These are phyloP conservation scores for Exophiala viscosa DNA, from an alignment of 2,329 filamentous ascomycete genomes.

Conservation along the genomic window DNA sequence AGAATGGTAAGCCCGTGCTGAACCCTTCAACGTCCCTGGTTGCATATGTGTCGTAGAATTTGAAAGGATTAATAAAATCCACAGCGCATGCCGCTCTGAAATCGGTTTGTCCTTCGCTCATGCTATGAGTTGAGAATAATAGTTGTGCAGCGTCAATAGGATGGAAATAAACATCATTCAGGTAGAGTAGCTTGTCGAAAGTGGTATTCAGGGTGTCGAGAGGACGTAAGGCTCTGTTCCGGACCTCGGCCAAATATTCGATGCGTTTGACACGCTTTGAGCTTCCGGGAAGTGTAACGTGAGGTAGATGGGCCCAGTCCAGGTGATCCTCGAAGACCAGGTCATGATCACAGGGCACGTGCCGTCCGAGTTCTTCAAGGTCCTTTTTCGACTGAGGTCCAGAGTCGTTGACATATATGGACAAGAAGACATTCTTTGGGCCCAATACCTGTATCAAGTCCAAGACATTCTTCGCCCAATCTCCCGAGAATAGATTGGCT, in stretches of 20 bases:
- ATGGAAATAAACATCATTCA: slow-evolving; percentile 66
- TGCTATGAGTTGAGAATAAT: slow-evolving; percentile 58
- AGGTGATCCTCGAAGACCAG: slow-evolving; percentile 61
- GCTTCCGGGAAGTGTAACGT: slow-evolving; percentile 60
- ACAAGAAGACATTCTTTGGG: slow-evolving; percentile 64
- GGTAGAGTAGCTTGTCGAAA: slow-evolving; percentile 57
- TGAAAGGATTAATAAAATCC: slow-evolving; percentile 71
- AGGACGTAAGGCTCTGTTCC: slow-evolving; percentile 66
- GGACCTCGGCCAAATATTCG: slow-evolving; percentile 67
- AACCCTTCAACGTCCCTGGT: slow-evolving; percentile 67
- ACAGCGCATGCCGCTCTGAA: slow-evolving; percentile 71
- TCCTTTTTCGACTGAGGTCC: slow-evolving; percentile 55
- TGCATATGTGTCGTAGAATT: slow-evolving; percentile 75
- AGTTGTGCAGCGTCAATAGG: slow-evolving; percentile 57
- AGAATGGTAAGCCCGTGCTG: slow-evolving; percentile 66
- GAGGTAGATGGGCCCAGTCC: slow-evolving; percentile 54
- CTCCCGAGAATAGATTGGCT: slow-evolving; percentile 58
- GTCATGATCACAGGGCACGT: slow-evolving; percentile 47
- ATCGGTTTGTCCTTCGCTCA: slow-evolving; percentile 48
- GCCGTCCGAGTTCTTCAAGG: slow-evolving; percentile 51
- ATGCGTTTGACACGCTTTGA: slow-evolving; percentile 66
- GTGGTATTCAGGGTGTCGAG: slow-evolving; percentile 47
- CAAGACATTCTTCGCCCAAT: slow-evolving; percentile 61
- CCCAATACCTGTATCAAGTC: slow-evolving; percentile 64
- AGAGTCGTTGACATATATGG: slow-evolving; percentile 70